Conservation (phyloP, 768 basidiomycete species). For the Paxillus involutus region DNA sequence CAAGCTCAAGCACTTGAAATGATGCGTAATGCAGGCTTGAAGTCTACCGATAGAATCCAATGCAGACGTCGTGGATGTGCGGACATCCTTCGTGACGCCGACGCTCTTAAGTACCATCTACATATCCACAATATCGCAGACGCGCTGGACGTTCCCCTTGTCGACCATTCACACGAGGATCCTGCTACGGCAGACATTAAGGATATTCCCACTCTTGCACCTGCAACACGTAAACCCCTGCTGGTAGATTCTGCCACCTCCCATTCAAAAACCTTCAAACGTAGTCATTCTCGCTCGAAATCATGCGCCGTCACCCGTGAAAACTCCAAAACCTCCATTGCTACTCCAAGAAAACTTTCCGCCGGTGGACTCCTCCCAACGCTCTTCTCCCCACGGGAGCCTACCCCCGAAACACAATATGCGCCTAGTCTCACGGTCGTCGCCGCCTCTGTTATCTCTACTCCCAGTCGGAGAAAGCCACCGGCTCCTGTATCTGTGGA, state of each 20-base stretch:
- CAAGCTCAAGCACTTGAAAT: constrained; percentile 26
- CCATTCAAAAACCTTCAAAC: constrained; percentile 1
- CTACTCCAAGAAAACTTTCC: constrained; percentile 16
- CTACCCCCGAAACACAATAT: neutral
- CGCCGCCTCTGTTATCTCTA: constrained; percentile 7
- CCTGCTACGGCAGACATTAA: neutral
- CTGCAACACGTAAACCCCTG: neutral
- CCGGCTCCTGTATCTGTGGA: neutral
- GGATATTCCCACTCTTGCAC: neutral
- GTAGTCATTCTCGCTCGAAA: constrained; percentile 19
- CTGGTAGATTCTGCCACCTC: neutral
- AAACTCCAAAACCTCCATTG: neutral
- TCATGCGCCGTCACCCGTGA: constrained; percentile 6
- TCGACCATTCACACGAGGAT: neutral
- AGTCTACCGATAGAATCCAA: constrained; percentile 32
- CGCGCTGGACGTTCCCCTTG: neutral
- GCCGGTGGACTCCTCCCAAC: constrained; percentile 13
- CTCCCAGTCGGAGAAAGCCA: neutral
- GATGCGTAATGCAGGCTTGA: constrained; percentile 25
- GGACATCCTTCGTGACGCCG: constrained; percentile 41
- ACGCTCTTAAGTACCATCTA: constrained; percentile 50
- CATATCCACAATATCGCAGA: constrained; percentile 58
- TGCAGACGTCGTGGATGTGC: constrained; percentile 48
- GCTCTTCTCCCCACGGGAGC: constrained; percentile 13
- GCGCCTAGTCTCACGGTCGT: constrained; percentile 11